A percentile compares a stretch with the other conserved stretches of the same genome.
Evolutionary conservation across 257 asterid species (phyloP).

Genomic region (Solanum gandarillasii): DNA sequence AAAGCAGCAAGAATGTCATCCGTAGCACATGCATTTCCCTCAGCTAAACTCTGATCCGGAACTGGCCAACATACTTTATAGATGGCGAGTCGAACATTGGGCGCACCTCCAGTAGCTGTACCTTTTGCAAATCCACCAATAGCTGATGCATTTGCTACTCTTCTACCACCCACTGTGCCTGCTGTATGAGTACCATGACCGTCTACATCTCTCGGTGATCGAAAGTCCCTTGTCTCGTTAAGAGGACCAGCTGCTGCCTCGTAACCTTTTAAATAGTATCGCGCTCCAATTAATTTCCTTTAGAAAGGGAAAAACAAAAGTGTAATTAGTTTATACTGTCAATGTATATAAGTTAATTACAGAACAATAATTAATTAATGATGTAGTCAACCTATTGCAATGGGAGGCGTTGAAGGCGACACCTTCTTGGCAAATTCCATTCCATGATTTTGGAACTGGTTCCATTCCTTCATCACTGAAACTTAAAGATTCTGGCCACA

Average conservation of each 20-base stretch:
- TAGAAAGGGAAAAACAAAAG: no score
- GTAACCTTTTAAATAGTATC: conserved; percentile 29
- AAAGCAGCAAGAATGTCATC: no score
- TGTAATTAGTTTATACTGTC: no score
- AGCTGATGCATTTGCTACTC: conserved; percentile 17
- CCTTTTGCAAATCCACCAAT: conserved; percentile 31
- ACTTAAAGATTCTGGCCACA: no score
- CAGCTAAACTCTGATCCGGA: neutral
- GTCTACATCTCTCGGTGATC: conserved; percentile 21
- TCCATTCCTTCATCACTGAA: no score
- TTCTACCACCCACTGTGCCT: conserved; percentile 31
- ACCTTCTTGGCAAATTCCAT: no score
- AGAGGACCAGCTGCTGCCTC: conserved; percentile 17
- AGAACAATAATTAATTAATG: no score
- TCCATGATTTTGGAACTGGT: no score
- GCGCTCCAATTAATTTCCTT: conserved; percentile 37
- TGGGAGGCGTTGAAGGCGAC: no score
- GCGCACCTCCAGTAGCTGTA: neutral
- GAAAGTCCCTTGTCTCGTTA: conserved; percentile 10
- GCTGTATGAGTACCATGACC: conserved; percentile 47
- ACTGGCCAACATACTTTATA: conserved; percentile 37
- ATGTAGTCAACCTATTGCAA: no score
- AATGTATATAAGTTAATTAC: no score
- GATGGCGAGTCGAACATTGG: conserved; percentile 22
- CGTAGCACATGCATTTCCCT: neutral